phyloP scores from a whole-genome alignment of 1,284 basidiomycete species.

The Phellopilus nigrolimitatus region DNA sequence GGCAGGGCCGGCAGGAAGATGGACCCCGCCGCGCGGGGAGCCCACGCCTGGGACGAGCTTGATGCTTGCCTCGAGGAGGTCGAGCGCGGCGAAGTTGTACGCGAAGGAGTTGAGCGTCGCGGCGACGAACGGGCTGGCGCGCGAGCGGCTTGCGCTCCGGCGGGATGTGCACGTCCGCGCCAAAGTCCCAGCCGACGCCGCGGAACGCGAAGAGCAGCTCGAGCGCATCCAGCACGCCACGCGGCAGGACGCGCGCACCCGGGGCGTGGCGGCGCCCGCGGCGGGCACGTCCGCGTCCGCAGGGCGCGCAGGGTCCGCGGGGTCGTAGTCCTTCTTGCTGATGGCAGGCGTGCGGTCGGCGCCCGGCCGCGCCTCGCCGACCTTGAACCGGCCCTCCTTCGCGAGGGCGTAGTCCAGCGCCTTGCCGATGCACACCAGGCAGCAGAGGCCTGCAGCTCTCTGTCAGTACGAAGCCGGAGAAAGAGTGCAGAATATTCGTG shows the following conservation, averaged over 20 bases:
- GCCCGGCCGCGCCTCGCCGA: constrained; percentile 26
- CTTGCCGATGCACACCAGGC: constrained; percentile 24
- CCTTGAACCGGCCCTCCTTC: constrained; percentile 25
- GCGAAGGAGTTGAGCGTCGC: constrained; percentile 50
- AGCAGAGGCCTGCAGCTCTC: constrained; percentile 25
- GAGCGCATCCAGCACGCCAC: constrained; percentile 52
- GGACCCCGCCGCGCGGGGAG: constrained; percentile 49
- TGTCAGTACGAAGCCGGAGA: constrained; percentile 16
- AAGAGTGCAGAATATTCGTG: background rate
- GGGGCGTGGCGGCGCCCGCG: constrained; percentile 16
- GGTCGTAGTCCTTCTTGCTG: constrained; percentile 19
- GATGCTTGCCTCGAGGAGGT: constrained; percentile 52
- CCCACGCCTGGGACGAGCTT: constrained; percentile 64
- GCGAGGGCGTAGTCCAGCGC: constrained; percentile 27
- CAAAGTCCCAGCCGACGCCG: constrained; percentile 64
- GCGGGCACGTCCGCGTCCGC: constrained; percentile 8
- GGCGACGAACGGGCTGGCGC: constrained; percentile 45
- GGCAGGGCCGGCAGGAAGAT: constrained; percentile 56
- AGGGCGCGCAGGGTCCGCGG: constrained; percentile 4
- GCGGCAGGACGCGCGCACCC: constrained; percentile 26
- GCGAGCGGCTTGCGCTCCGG: constrained; percentile 43
- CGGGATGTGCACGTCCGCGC: constrained; percentile 52
- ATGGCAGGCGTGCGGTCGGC: constrained; percentile 21
- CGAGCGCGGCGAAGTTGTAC: constrained; percentile 49
- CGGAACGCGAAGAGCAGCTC: constrained; percentile 53